Percentiles rank a stretch among this genome's conserved stretches.
These are phyloP conservation scores for Fraxinus velutina DNA, from an alignment of 305 asterid species.

Conservation along the genomic window DNA sequence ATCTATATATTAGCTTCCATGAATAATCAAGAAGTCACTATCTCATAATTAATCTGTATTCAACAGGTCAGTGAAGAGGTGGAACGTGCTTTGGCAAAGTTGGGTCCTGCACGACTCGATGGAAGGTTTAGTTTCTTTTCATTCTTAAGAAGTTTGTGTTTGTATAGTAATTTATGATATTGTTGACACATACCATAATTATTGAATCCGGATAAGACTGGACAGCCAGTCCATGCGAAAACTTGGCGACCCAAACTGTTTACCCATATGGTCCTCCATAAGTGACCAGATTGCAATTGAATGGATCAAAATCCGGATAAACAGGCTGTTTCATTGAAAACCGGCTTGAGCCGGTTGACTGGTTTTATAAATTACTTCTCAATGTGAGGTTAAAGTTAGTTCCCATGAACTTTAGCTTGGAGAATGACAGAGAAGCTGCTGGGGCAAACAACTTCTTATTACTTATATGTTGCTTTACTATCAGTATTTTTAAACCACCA, in stretches of 20 bases:
- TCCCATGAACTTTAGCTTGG: background rate
- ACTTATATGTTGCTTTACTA: background rate
- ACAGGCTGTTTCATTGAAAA: background rate
- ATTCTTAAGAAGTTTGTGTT: background rate
- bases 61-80: constrained; percentile 93
- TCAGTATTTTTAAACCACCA: background rate
- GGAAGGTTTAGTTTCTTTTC: constrained; percentile 56
- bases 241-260: background rate
- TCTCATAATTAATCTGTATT: constrained; percentile 18
- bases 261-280: background rate
- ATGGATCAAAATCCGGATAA: background rate
- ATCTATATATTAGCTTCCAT: background rate
- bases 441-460: background rate
- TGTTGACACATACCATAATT: background rate
- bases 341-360: background rate
- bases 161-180: background rate
- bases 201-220: background rate
- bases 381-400: background rate
- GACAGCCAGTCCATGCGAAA: background rate
- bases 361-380: background rate
- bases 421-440: background rate
- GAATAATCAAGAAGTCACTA: background rate
- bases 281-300: background rate
- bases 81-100: constrained; percentile 87
- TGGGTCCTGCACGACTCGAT: constrained; percentile 68